Percentiles rank a stretch among this genome's conserved stretches.
Conservation (phyloP, 2,329 filamentous ascomycete species). For the Pseudocercospora pini-densiflorae region DNA sequence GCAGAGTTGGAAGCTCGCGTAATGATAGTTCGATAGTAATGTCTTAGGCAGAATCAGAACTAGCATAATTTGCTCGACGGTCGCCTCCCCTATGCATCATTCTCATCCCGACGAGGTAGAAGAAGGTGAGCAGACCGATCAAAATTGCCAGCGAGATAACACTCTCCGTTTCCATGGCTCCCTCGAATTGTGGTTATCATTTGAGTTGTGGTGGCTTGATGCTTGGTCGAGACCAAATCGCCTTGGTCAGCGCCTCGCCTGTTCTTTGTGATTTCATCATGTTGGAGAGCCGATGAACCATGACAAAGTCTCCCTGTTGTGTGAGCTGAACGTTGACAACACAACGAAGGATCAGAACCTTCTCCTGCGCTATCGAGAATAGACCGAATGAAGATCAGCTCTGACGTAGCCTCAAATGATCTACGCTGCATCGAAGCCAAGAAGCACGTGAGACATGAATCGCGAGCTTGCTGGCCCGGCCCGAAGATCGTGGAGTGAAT, state of each 20-base stretch:
- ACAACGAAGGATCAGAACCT: not conserved
- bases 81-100: constrained; percentile 21
- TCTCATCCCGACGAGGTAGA: constrained; percentile 25
- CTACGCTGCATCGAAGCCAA: not conserved
- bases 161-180: not conserved
- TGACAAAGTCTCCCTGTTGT: not conserved
- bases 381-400: constrained; percentile 5
- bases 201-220: not conserved
- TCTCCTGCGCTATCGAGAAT: constrained; percentile 4
- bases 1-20: not conserved
- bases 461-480: too few species aligned
- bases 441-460: not conserved
- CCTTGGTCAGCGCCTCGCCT: not conserved
- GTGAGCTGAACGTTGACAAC: not conserved
- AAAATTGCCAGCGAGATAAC: constrained; percentile 12
- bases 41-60: constrained; percentile 18
- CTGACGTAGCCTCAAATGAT: not conserved
- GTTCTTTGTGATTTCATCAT: not conserved
- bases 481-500: not conserved
- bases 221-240: not conserved
- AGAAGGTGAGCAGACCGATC: constrained; percentile 26
- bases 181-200: not conserved
- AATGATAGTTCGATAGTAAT: not conserved
- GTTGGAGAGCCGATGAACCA: too few species aligned
- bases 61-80: constrained; percentile 12